Percentiles rank a stretch among this genome's conserved stretches.
These are phyloP conservation scores for Psilocybe tampanensis DNA, from an alignment of 768 basidiomycete genomes.

Conservation along the genomic window DNA sequence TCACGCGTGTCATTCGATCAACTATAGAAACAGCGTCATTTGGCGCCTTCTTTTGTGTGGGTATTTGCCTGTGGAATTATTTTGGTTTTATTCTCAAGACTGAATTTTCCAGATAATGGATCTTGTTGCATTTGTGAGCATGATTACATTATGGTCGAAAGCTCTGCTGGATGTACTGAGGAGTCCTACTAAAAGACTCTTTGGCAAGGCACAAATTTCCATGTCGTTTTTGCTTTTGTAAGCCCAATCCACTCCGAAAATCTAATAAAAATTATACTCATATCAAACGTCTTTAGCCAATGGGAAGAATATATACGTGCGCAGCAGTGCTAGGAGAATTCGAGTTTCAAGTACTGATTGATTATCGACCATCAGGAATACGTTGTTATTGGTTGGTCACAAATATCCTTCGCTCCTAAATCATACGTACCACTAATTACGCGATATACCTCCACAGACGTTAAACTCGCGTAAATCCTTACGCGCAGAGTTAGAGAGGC, in stretches of 20 bases:
- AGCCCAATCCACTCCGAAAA: conserved; percentile 2
- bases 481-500: conserved; percentile 23
- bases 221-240: conserved; percentile 35
- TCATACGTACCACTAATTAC: too few species aligned
- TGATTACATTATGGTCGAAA: background rate
- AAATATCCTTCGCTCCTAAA: background rate
- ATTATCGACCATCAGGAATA: conserved; percentile 21
- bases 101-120: conserved; percentile 26
- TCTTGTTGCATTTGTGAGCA: conserved; percentile 26
- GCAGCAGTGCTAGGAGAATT: background rate
- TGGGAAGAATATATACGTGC: conserved; percentile 34
- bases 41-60: conserved; percentile 32
- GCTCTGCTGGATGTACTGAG: background rate
- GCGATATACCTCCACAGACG: conserved; percentile 13
- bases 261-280: background rate
- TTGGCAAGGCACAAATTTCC: conserved; percentile 27
- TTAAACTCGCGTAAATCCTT: conserved; percentile 28
- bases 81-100: background rate
- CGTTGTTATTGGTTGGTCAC: conserved; percentile 22
- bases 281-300: conserved; percentile 14
- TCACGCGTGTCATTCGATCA: conserved; percentile 26
- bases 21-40: conserved; percentile 33
- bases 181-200: conserved; percentile 17
- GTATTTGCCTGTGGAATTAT: conserved; percentile 1
- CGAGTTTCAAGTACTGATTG: background rate